Percentiles rank a stretch among this genome's conserved stretches.
Conservation (phyloP, 2,329 filamentous ascomycete genomes). For the Aspergillus fructus region DNA sequence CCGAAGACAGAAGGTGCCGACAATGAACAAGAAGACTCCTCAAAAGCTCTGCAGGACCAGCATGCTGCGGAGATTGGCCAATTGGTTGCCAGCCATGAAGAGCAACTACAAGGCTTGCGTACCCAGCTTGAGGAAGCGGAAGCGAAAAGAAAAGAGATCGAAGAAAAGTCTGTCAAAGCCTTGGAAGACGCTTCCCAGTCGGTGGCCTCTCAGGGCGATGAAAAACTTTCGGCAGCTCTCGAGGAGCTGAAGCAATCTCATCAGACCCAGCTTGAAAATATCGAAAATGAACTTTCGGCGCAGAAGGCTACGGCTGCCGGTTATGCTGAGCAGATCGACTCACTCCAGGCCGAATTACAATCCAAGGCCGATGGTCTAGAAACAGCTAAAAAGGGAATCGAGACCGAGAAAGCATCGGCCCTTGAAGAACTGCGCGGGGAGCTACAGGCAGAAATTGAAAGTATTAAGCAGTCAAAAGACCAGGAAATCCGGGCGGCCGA, state of each 20-base stretch:
- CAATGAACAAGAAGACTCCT: conserved; percentile 21
- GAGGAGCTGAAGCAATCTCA: conserved; percentile 40
- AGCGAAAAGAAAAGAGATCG: conserved; percentile 35
- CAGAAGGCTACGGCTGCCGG: conserved; percentile 32
- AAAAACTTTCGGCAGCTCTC: conserved; percentile 33
- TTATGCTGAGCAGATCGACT: conserved; percentile 29
- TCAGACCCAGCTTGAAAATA: conserved; percentile 33
- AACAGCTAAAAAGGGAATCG: conserved; percentile 24
- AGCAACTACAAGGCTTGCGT: conserved; percentile 34
- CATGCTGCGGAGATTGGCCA: conserved; percentile 35
- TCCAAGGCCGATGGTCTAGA: conserved; percentile 29
- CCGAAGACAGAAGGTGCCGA: conserved; percentile 24
- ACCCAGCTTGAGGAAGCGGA: conserved; percentile 37
- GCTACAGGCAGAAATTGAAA: conserved; percentile 38
- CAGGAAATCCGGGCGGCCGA: conserved; percentile 35
- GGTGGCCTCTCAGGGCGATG: conserved; percentile 37
- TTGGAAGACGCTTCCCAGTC: conserved; percentile 39
- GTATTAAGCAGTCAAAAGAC: conserved; percentile 36
- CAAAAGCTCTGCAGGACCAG: conserved; percentile 28
- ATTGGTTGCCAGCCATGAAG: conserved; percentile 31
- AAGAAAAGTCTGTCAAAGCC: conserved; percentile 37
- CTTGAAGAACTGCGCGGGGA: conserved; percentile 33
- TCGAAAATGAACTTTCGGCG: conserved; percentile 35
- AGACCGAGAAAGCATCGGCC: conserved; percentile 33
- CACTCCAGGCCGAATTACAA: conserved; percentile 33